Conservation (phyloP, 1,284 basidiomycete genomes). For the Cystobasidium pallidum region DNA sequence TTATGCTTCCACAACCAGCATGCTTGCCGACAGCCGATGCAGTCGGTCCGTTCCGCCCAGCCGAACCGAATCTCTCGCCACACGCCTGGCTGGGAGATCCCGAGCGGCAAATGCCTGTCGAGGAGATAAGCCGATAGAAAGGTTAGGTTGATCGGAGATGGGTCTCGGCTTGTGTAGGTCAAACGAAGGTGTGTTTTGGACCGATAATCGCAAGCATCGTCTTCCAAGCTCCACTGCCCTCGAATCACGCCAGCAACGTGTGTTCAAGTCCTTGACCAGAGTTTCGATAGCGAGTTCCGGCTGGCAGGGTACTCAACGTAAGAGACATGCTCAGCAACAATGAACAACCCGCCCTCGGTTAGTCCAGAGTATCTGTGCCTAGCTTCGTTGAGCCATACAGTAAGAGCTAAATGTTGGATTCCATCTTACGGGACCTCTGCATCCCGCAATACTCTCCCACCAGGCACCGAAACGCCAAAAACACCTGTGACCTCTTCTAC, state of each 20-base stretch:
- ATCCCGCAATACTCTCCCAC: neutral
- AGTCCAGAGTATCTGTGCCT: neutral
- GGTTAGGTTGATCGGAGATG: neutral
- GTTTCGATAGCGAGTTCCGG: neutral
- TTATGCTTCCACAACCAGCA: no score
- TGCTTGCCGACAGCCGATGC: neutral
- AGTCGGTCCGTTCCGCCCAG: neutral
- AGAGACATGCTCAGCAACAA: neutral
- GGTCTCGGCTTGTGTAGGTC: neutral
- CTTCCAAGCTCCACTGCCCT: neutral
- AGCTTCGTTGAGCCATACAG: no score
- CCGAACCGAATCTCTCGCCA: neutral
- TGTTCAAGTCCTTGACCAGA: neutral
- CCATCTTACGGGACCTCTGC: neutral
- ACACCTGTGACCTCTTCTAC: neutral
- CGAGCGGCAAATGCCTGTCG: no score
- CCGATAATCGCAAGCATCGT: neutral
- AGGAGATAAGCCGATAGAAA: neutral
- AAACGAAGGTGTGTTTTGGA: neutral
- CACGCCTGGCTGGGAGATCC: neutral
- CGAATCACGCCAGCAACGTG: neutral
- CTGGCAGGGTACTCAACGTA: neutral
- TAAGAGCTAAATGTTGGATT: neutral
- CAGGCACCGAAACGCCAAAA: neutral
- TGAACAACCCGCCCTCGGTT: neutral